Conservation (phyloP, 768 basidiomycete species). For the Dacryopinax spathularia region DNA sequence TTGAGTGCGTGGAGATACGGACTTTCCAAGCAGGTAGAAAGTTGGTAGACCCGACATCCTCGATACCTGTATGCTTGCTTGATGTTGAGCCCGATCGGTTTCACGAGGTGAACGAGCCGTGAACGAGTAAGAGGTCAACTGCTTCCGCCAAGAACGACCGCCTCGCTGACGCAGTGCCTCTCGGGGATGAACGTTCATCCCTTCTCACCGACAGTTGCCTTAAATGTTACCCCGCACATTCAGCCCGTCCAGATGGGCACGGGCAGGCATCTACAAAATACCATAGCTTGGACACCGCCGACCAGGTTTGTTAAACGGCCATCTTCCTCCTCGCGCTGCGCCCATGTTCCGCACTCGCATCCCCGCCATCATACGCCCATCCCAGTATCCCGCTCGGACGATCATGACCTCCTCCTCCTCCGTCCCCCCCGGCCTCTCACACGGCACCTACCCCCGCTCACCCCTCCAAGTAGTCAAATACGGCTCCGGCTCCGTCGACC, state of each 20-base stretch:
- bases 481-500: conserved; percentile 51
- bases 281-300: neutral
- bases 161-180: no score
- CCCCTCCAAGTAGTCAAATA: conserved; percentile 56
- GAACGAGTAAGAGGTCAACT: neutral
- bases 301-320: neutral
- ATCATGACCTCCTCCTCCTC: neutral
- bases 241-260: no score
- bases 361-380: neutral
- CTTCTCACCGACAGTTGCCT: no score
- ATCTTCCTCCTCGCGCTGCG: no score
- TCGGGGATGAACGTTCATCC: no score
- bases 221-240: no score
- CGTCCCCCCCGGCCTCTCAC: conserved; percentile 8
- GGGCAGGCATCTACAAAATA: neutral
- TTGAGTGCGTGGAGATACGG: neutral
- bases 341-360: neutral
- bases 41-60: neutral
- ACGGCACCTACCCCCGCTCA: conserved; percentile 53
- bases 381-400: neutral
- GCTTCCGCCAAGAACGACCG: neutral
- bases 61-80: no score
- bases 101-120: neutral
- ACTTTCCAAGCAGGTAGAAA: neutral
- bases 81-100: neutral